These are phyloP conservation scores for Dioszegia hungarica DNA, from an alignment of 768 basidiomycete genomes.

Conservation along the genomic window DNA sequence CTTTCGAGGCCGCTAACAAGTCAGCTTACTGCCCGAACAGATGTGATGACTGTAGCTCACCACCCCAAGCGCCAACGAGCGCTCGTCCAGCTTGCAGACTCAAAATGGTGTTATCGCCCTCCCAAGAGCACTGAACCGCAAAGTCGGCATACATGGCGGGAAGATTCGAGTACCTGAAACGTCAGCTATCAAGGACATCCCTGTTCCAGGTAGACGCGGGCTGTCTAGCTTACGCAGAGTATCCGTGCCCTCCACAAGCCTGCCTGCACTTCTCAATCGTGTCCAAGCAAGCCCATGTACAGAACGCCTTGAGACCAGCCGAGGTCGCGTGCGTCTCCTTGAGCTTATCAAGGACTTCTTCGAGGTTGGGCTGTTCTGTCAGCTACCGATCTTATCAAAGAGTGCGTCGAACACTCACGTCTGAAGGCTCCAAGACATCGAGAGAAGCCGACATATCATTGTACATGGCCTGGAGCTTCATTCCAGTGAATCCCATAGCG, in stretches of 20 bases:
- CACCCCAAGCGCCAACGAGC: slow-evolving; percentile 46
- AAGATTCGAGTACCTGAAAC: slow-evolving; percentile 42
- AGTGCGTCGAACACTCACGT: slow-evolving; percentile 24
- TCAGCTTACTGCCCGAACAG: slow-evolving; percentile 17
- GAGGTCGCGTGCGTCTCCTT: slow-evolving; percentile 53
- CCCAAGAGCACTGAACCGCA: slow-evolving; percentile 52
- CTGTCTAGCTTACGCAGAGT: slow-evolving; percentile 48
- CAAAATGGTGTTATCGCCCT: slow-evolving; percentile 52
- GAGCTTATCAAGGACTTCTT: slow-evolving; percentile 51
- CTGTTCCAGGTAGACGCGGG: background rate
- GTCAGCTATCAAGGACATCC: slow-evolving; percentile 2
- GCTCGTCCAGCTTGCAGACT: slow-evolving; percentile 49
- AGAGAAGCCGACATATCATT: slow-evolving; percentile 45
- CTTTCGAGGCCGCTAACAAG: slow-evolving; percentile 45
- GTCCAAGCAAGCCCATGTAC: slow-evolving; percentile 52
- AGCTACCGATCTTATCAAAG: background rate
- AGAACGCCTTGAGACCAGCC: slow-evolving; percentile 53
- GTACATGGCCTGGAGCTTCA: slow-evolving; percentile 45
- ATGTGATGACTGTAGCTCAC: slow-evolving; percentile 23
- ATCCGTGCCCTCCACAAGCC: slow-evolving; percentile 52
- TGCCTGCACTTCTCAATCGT: slow-evolving; percentile 53
- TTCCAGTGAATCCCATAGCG: slow-evolving; percentile 49
- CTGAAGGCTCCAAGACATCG: slow-evolving; percentile 48
- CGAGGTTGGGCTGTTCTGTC: slow-evolving; percentile 40
- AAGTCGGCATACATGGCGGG: slow-evolving; percentile 51